Evolutionary conservation across 1,139 yeast species (phyloP).

Genomic region (Yamadazyma trypodendri): DNA sequence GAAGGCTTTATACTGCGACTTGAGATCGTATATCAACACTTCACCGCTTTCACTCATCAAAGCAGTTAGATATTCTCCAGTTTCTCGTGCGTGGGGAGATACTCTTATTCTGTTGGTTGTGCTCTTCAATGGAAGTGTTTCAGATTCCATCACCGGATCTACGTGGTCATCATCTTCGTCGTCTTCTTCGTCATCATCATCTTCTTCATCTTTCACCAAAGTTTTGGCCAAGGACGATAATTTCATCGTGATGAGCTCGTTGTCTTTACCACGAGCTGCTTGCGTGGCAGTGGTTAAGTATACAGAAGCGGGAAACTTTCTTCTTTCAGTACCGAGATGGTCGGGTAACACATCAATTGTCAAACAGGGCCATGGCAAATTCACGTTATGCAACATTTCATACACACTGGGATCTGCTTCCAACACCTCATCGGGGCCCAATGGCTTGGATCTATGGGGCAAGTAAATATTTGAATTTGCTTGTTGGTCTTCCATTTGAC

Average conservation of each 20-base stretch:
- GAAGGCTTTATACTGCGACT: slow-evolving; percentile 74
- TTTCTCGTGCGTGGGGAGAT: slow-evolving; percentile 71
- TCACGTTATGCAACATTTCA: slow-evolving; percentile 93
- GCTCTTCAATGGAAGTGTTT: slow-evolving; percentile 68
- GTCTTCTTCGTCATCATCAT: slow-evolving; percentile 70
- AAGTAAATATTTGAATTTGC: slow-evolving; percentile 56
- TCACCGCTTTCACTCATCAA: slow-evolving; percentile 91
- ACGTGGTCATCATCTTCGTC: slow-evolving; percentile 54
- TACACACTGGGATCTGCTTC: slow-evolving; percentile 97
- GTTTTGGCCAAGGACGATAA: slow-evolving; percentile 83
- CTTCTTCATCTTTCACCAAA: slow-evolving; percentile 73
- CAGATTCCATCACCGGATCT: slow-evolving; percentile 88
- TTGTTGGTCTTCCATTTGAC: slow-evolving; percentile 24
- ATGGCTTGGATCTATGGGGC: slow-evolving; percentile 84
- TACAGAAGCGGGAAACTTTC: slow-evolving; percentile 85
- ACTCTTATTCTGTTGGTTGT: slow-evolving; percentile 90
- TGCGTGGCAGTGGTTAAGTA: slow-evolving; percentile 92
- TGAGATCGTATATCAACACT: slow-evolving; percentile 77
- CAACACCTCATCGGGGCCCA: slow-evolving; percentile 93
- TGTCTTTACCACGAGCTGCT: slow-evolving; percentile 83
- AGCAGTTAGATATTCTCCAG: slow-evolving; percentile 85
- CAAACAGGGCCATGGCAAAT: slow-evolving; percentile 95
- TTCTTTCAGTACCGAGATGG: slow-evolving; percentile 79
- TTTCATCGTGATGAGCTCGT: slow-evolving; percentile 82
- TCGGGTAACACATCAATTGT: slow-evolving; percentile 90